Conservation (phyloP, 1,139 yeast genomes). For the Geotrichum carabidarum region DNA sequence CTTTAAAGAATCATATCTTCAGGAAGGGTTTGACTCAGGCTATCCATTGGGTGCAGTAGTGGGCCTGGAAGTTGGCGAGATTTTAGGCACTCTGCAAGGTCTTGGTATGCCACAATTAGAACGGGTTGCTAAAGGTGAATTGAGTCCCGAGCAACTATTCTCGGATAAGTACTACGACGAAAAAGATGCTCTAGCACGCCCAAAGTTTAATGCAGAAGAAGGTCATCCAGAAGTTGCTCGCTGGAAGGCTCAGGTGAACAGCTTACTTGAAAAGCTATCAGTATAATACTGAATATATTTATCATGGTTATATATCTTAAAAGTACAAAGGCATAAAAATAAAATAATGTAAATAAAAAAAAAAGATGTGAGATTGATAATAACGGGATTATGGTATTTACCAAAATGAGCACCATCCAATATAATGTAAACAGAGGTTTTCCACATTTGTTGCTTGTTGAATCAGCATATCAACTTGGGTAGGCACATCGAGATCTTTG, state of each 20-base stretch:
- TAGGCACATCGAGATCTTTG: slow-evolving; percentile 69
- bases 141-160: slow-evolving; percentile 50
- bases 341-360: neutral
- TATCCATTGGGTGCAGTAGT: slow-evolving; percentile 69
- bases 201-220: slow-evolving; percentile 19
- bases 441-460: slow-evolving; percentile 97
- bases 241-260: slow-evolving; percentile 4
- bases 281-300: neutral
- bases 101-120: slow-evolving; percentile 30
- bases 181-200: slow-evolving; percentile 39
- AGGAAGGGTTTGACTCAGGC: slow-evolving; percentile 74
- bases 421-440: slow-evolving; percentile 90
- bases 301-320: neutral
- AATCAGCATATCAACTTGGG: slow-evolving; percentile 88
- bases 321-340: neutral
- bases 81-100: slow-evolving; percentile 51
- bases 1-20: slow-evolving; percentile 68
- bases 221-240: slow-evolving; percentile 16
- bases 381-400: slow-evolving; percentile 30
- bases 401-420: slow-evolving; percentile 99
- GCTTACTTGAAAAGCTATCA: neutral
- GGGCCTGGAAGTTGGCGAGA: slow-evolving; percentile 61
- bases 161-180: slow-evolving; percentile 48
- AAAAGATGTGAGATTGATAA: neutral
- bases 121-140: slow-evolving; percentile 45